A percentile compares a stretch with the other conserved stretches of the same genome.
Evolutionary conservation across 768 basidiomycete species (phyloP).

Genomic region (Leccinum sublutescens): DNA sequence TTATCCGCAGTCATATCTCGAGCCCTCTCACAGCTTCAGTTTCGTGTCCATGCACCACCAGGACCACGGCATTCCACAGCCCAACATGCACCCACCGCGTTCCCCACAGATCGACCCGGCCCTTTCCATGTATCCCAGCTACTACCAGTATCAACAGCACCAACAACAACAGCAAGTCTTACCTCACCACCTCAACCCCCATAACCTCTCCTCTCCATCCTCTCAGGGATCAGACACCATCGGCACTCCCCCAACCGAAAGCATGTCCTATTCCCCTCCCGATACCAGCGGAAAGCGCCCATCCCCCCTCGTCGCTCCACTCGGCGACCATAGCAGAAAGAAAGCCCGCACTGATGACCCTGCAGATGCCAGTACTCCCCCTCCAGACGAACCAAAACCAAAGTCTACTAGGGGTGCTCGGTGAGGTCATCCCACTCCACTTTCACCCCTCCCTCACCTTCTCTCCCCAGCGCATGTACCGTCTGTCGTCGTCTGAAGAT

Average conservation of each 20-base stretch:
- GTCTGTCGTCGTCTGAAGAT: constrained; percentile 91
- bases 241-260: constrained; percentile 70
- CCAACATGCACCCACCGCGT: constrained; percentile 45
- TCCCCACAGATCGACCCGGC: constrained; percentile 71
- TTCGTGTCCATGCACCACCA: constrained; percentile 45
- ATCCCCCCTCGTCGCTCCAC: constrained; percentile 42
- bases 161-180: constrained; percentile 45
- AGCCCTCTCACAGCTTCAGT: constrained; percentile 37
- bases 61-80: constrained; percentile 40
- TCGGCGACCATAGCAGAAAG: constrained; percentile 47
- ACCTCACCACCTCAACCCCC: constrained; percentile 53
- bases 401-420: constrained; percentile 86
- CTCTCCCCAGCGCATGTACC: constrained; percentile 70
- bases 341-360: constrained; percentile 61
- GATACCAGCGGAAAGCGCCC: constrained; percentile 68
- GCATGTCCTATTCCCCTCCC: constrained; percentile 48
- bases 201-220: constrained; percentile 72
- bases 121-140: constrained; percentile 62
- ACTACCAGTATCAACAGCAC: constrained; percentile 53
- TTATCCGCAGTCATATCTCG: constrained; percentile 23
- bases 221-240: constrained; percentile 77
- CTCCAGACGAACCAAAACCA: constrained; percentile 62
- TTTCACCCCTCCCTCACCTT: constrained; percentile 10
- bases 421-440: constrained; percentile 39
- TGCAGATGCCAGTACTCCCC: constrained; percentile 47